Evolutionary conservation across 805 yeast species (phyloP), one percentile per base, ranked within the genome.

Genomic region (Wickerhamomyces rabaulensis): DNA sequence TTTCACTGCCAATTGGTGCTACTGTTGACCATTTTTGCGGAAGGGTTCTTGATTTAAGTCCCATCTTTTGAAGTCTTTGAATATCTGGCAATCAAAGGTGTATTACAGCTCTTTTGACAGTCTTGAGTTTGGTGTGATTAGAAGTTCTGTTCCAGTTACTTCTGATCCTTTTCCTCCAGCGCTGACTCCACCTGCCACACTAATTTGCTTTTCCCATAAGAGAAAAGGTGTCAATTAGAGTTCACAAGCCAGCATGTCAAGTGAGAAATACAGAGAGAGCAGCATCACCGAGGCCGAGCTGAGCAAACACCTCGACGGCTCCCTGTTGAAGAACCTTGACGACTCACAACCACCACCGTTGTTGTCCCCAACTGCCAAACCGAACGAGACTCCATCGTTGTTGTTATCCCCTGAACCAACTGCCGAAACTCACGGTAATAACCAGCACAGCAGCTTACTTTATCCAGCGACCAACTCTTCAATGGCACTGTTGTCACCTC

Each of bases 401-500:
- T 19, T 35, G 9, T 13, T 36, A 19, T 36, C 39, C 23, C 39
- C 39, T 13, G 39, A 36, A 36, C 39, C 39, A 10, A n/a, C 6
- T 15, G 4, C n/a, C 6, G 23, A 19, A 36, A 19, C 3, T 6
- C 10, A 33, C 20, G 8, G 20, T 10, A 33, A 8, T 8, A 33
- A 33, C 13, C 19, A 16, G 9, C 21, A 19, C 16, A 20, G 9
- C 19, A 20, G 9, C 9, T 12, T 36, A 9, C 13, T 36, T 4
- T 36, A 25, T 5, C 39, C 39, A 5, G 23, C 16, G n/a, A 36
- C 39, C 23, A 36, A 36, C 12, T 37, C 44, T 9, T 39, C 31
- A 27, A 33, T 25, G 63, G 73, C 73, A 6, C 55, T 70, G n/a
- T 45, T 70, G 23, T 69, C 74, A 0, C 74, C 75, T 3, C 70